Base-by-base conservation (phyloP, 495 filamentous ascomycete species). In the Gamarada debralockiae region DNA sequence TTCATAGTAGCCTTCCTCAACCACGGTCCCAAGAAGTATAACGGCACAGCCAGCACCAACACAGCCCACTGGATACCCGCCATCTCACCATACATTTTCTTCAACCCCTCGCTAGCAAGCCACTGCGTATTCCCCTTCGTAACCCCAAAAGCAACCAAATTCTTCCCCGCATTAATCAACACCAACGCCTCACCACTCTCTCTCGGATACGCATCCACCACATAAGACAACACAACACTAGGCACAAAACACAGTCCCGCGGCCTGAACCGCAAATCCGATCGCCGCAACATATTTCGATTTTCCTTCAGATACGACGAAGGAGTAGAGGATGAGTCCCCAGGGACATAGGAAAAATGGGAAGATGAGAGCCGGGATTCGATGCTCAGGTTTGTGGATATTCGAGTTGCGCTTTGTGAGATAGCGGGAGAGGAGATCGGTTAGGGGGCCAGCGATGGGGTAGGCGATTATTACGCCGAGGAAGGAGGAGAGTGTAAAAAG, bases 251-350 rank as follows among this genome's bases (percentile, higher is more conserved):
- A 73, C 49, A 80, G 56, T 17, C 69, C 69, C 65, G 79, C 72
- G 44, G 76, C 76, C 17, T 76, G 74, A 3, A 82, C 54, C 0
- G 76, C 75, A 55, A 71, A 76, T 29, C 71, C 75, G 13, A 79
- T 55, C 0, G 79, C 74, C 1, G 75, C 73, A 2, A 69, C 75
- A 9, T 65, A 53, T 72, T 73, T 77, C 55, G 76, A 73, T 17
- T 72, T 75, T 46, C 74, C 56, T 40, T 65, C 68, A 31, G 78
- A 20, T 18, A 83, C 69, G 12, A 79, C 72, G 45, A 75, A 77
- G 20, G 83, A 81, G n/a, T 77, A 79, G 54, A 81, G 78, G 34
- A 77, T 76, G 54, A 83, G 84, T 33, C 82, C 82, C 8, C 66
- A 67, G 3, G 70, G 59, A n/a, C 68, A 69, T 3, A 78, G 52